Percentiles rank a stretch among this genome's conserved stretches.
These are phyloP conservation scores for Leavenworthia alabamica DNA, from an alignment of 345 rosid species.

Conservation along the genomic window DNA sequence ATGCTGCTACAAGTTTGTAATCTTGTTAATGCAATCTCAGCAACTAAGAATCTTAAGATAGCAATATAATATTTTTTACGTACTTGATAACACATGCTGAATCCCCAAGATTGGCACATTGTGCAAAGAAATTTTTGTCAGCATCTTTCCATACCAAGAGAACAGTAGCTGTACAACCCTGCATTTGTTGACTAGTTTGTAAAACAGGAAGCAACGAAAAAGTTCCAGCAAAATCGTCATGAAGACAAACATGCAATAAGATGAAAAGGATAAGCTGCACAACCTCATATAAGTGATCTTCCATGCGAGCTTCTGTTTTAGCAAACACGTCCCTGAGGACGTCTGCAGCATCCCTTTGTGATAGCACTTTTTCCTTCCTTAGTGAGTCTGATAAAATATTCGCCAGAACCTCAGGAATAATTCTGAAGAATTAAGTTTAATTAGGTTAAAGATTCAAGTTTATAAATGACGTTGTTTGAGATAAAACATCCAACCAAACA, in stretches of 20 bases:
- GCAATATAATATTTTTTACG: conserved; percentile 25
- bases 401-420: conserved; percentile 70
- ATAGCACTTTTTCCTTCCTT: conserved; percentile 61
- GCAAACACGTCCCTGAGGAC: conserved; percentile 71
- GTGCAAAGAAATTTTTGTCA: conserved; percentile 52
- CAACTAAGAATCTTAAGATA: conserved; percentile 16
- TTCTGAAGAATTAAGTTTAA: conserved; percentile 38
- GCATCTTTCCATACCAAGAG: conserved; percentile 77
- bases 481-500: conserved; percentile 19
- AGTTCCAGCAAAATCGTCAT: conserved; percentile 10
- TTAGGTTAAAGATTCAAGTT: not conserved
- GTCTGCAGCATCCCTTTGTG: conserved; percentile 69
- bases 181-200: conserved; percentile 23
- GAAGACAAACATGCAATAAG: conserved; percentile 11
- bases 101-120: conserved; percentile 95
- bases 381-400: conserved; percentile 60
- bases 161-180: conserved; percentile 96
- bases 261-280: conserved; percentile 7
- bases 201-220: conserved; percentile 1
- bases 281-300: conserved; percentile 77
- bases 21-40: conserved; percentile 4
- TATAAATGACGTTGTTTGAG: not conserved
- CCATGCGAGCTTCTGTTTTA: conserved; percentile 77
- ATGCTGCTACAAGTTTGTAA: conserved; percentile 21
- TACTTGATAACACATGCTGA: conserved; percentile 86